Percentiles rank a stretch among this genome's conserved stretches.
These are phyloP conservation scores for Zygotorulaspora mrakii DNA, from an alignment of 1,139 yeast species.

Conservation along the genomic window DNA sequence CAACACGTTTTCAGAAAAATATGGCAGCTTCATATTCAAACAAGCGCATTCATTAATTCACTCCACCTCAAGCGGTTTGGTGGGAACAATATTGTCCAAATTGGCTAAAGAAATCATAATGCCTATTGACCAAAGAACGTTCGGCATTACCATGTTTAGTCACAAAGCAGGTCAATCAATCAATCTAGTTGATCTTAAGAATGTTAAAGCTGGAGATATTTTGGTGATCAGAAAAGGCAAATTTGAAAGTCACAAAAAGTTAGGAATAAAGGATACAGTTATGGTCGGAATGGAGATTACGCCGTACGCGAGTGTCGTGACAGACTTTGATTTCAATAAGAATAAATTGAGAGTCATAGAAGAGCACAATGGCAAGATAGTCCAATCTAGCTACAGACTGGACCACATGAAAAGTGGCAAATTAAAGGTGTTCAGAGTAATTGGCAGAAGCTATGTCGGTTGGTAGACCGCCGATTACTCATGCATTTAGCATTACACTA, in stretches of 20 bases:
- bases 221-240: constrained; percentile 70
- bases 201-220: constrained; percentile 75
- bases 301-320: constrained; percentile 51
- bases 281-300: constrained; percentile 48
- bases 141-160: constrained; percentile 64
- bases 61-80: constrained; percentile 34
- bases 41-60: constrained; percentile 46
- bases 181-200: constrained; percentile 43
- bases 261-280: constrained; percentile 44
- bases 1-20: constrained; percentile 47
- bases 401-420: constrained; percentile 76
- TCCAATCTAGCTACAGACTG: constrained; percentile 60
- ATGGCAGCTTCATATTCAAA: constrained; percentile 44
- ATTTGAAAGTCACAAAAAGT: constrained; percentile 65
- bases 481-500: neutral
- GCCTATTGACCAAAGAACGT: constrained; percentile 64
- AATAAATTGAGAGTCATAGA: constrained; percentile 75
- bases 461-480: constrained; percentile 43
- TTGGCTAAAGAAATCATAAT: constrained; percentile 44
- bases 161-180: constrained; percentile 54
- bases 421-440: constrained; percentile 69
- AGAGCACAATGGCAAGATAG: constrained; percentile 54
- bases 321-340: constrained; percentile 72
- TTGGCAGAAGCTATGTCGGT: constrained; percentile 58
- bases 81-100: constrained; percentile 28